Evolutionary conservation across 2,329 filamentous ascomycete genomes (phyloP).

Genomic region (Fusarium staphyleae): DNA sequence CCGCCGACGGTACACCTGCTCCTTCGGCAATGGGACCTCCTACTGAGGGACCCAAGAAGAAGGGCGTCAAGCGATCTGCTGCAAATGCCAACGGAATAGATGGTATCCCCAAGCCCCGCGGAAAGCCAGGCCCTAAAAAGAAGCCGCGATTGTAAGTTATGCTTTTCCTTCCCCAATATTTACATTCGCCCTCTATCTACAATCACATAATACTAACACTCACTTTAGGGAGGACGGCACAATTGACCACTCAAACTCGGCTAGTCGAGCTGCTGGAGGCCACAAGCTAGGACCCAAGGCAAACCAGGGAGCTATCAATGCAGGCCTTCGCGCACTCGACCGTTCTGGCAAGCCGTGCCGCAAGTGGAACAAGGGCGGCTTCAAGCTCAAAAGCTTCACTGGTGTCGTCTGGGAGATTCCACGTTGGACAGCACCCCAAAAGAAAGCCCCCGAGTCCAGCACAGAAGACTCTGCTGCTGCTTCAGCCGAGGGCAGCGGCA

Average conservation of each 20-base stretch:
- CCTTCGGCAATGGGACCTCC: slow-evolving; percentile 67
- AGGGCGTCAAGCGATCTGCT: slow-evolving; percentile 74
- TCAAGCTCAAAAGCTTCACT: slow-evolving; percentile 91
- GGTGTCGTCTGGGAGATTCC: slow-evolving; percentile 82
- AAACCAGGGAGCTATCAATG: slow-evolving; percentile 97
- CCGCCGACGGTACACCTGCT: slow-evolving; percentile 58
- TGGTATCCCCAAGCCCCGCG: slow-evolving; percentile 71
- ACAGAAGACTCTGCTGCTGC: slow-evolving; percentile 55
- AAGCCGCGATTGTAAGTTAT: slow-evolving; percentile 86
- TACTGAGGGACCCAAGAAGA: slow-evolving; percentile 72
- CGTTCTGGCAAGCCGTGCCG: slow-evolving; percentile 90
- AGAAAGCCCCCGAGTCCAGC: slow-evolving; percentile 55
- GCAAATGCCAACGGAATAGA: slow-evolving; percentile 70
- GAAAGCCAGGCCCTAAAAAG: slow-evolving; percentile 96
- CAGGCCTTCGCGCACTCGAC: slow-evolving; percentile 91
- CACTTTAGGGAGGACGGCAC: slow-evolving; percentile 65
- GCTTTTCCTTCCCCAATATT: too few species aligned
- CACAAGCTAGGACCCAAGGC: slow-evolving; percentile 96
- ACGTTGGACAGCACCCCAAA: slow-evolving; percentile 81
- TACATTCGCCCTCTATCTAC: not conserved
- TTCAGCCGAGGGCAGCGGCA: slow-evolving; percentile 62
- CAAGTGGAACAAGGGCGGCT: slow-evolving; percentile 84
- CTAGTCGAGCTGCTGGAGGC: slow-evolving; percentile 58
- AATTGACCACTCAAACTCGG: slow-evolving; percentile 62
- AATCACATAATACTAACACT: slow-evolving; percentile 40